These are phyloP conservation scores for Penicillium brasilianum DNA, from an alignment of 2,329 filamentous ascomycete species.

Conservation along the genomic window DNA sequence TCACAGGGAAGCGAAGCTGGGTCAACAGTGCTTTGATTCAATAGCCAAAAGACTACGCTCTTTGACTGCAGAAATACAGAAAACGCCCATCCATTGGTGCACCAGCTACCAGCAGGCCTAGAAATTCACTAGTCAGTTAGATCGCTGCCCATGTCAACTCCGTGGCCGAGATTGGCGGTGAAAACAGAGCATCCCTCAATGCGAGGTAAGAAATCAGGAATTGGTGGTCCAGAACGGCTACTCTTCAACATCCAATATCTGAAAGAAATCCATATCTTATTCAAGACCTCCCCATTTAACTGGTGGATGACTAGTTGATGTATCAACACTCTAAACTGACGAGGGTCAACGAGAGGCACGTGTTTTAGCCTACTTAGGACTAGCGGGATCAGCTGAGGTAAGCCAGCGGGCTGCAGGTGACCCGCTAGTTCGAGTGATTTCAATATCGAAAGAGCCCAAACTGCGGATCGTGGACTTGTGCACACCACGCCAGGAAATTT, in stretches of 20 bases:
- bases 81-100: constrained; percentile 6
- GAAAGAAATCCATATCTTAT: background rate
- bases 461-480: constrained; percentile 5
- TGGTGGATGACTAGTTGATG: background rate
- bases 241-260: background rate
- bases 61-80: background rate
- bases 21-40: background rate
- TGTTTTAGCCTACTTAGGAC: constrained; percentile 21
- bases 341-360: constrained; percentile 13
- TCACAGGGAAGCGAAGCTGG: background rate
- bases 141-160: constrained; percentile 1
- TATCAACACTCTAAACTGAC: background rate
- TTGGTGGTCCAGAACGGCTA: background rate
- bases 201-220: background rate
- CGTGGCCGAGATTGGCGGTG: constrained; percentile 14
- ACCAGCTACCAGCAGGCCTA: background rate
- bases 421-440: constrained; percentile 17
- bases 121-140: background rate
- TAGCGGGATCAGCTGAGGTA: constrained; percentile 27
- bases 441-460: constrained; percentile 10
- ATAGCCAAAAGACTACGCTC: background rate
- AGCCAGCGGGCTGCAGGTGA: constrained; percentile 20
- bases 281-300: background rate
- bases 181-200: constrained; percentile 6
- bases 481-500: constrained; percentile 3